A percentile compares a stretch with the other conserved stretches of the same genome.
Conservation (phyloP, 805 yeast species). For the Candida michaelii region DNA sequence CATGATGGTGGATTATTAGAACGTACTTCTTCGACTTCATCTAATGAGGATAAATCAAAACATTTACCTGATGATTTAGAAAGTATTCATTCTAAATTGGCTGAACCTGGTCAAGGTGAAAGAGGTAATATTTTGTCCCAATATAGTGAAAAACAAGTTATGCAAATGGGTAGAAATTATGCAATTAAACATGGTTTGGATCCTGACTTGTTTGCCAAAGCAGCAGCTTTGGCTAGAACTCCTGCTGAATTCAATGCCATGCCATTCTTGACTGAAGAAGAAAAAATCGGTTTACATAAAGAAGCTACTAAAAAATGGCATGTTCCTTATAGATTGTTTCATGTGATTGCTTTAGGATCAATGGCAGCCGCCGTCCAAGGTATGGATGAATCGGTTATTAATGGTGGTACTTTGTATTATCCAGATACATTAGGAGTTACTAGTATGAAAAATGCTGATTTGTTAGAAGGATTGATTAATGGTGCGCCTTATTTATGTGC, state of each 20-base stretch:
- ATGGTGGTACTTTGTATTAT: conserved; percentile 65
- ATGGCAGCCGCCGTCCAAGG: conserved; percentile 74
- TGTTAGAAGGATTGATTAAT: conserved; percentile 61
- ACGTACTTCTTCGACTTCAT: conserved; percentile 12
- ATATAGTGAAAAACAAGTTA: conserved; percentile 62
- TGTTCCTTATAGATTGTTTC: conserved; percentile 50
- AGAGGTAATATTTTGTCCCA: conserved; percentile 50
- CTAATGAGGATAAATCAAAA: conserved; percentile 13
- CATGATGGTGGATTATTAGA: conserved; percentile 1
- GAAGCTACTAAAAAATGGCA: conserved; percentile 46
- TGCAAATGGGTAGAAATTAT: conserved; percentile 68
- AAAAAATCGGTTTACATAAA: conserved; percentile 46
- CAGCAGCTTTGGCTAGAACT: conserved; percentile 57
- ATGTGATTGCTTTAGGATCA: conserved; percentile 57
- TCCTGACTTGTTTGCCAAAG: conserved; percentile 57
- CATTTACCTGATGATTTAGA: conserved; percentile 17
- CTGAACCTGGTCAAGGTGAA: conserved; percentile 24
- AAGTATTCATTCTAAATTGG: conserved; percentile 19
- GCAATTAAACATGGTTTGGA: conserved; percentile 57
- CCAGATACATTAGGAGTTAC: conserved; percentile 54
- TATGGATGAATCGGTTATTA: conserved; percentile 70
- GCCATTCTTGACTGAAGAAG: conserved; percentile 47
- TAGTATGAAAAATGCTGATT: conserved; percentile 43
- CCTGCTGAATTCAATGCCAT: conserved; percentile 58
- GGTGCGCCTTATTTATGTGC: conserved; percentile 67